Percentiles rank a stretch among this genome's conserved stretches.
These are phyloP conservation scores for Xylariaceae sp. DNA, from an alignment of 2,329 filamentous ascomycete species.

Conservation along the genomic window DNA sequence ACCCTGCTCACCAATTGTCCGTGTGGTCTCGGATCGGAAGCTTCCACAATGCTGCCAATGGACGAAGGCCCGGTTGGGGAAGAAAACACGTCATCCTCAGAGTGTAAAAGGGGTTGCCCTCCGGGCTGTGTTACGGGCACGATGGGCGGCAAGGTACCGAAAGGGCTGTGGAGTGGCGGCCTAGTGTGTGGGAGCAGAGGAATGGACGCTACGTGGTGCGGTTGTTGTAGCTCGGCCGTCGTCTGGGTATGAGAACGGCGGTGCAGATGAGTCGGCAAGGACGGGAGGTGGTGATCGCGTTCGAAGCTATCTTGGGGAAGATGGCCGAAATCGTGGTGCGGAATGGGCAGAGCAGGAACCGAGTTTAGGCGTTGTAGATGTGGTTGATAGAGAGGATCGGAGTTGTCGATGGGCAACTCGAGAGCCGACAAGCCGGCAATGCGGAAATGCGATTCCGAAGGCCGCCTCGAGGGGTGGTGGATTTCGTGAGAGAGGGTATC, in stretches of 20 bases:
- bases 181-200: slow-evolving; percentile 34
- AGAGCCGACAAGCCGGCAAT: slow-evolving; percentile 31
- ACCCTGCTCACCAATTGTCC: slow-evolving; percentile 54
- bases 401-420: slow-evolving; percentile 39
- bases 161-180: slow-evolving; percentile 36
- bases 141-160: slow-evolving; percentile 40
- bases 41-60: slow-evolving; percentile 25
- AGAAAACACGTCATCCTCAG: slow-evolving; percentile 36
- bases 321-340: slow-evolving; percentile 25
- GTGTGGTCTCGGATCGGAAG: slow-evolving; percentile 40
- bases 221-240: slow-evolving; percentile 20
- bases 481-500: slow-evolving; percentile 21
- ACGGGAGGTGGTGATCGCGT: slow-evolving; percentile 25
- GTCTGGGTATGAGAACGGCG: slow-evolving; percentile 19
- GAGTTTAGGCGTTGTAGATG: slow-evolving; percentile 33
- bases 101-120: slow-evolving; percentile 25
- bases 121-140: slow-evolving; percentile 13
- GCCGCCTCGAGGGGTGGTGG: slow-evolving; percentile 19
- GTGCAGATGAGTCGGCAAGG: slow-evolving; percentile 18
- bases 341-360: slow-evolving; percentile 30
- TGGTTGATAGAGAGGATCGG: slow-evolving; percentile 33
- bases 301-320: slow-evolving; percentile 31
- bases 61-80: slow-evolving; percentile 18
- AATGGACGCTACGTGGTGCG: slow-evolving; percentile 18
- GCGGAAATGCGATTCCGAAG: slow-evolving; percentile 19